phyloP scores from a whole-genome alignment of 2,329 filamentous ascomycete genomes.

The Boeremia lycopersici region DNA sequence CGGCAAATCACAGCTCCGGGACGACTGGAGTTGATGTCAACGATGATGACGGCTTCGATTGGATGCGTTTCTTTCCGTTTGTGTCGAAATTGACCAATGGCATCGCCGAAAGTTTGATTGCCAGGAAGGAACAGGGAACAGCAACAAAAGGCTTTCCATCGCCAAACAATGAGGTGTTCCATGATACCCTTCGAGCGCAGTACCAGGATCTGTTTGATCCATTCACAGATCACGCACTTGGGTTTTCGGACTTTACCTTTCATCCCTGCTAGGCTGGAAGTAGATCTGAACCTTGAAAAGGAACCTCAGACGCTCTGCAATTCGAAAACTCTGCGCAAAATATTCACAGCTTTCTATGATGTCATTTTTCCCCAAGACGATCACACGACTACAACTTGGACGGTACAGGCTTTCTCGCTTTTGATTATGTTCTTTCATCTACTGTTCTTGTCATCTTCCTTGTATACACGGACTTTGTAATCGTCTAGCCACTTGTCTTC shows the following conservation, averaged over 20 bases:
- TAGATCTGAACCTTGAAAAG: no score
- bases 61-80: conserved; percentile 33
- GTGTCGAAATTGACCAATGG: conserved; percentile 27
- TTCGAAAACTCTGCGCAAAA: no score
- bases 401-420: not conserved
- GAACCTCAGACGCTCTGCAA: no score
- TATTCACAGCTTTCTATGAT: not conserved
- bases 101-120: conserved; percentile 24
- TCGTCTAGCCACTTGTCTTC: conserved; percentile 51
- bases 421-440: not conserved
- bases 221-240: conserved; percentile 22
- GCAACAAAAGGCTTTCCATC: conserved; percentile 29
- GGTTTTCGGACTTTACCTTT: conserved; percentile 7
- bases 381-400: not conserved
- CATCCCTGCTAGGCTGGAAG: not conserved
- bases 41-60: conserved; percentile 23
- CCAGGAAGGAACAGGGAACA: conserved; percentile 24
- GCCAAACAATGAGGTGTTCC: conserved; percentile 29
- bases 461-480: conserved; percentile 46
- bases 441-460: conserved; percentile 22
- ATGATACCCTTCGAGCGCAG: conserved; percentile 28
- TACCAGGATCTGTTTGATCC: conserved; percentile 32
- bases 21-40: not conserved
- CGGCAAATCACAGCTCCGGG: not conserved
- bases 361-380: no score